These are phyloP conservation scores for Endothia cerciana DNA, from an alignment of 2,329 filamentous ascomycete genomes.

Conservation along the genomic window DNA sequence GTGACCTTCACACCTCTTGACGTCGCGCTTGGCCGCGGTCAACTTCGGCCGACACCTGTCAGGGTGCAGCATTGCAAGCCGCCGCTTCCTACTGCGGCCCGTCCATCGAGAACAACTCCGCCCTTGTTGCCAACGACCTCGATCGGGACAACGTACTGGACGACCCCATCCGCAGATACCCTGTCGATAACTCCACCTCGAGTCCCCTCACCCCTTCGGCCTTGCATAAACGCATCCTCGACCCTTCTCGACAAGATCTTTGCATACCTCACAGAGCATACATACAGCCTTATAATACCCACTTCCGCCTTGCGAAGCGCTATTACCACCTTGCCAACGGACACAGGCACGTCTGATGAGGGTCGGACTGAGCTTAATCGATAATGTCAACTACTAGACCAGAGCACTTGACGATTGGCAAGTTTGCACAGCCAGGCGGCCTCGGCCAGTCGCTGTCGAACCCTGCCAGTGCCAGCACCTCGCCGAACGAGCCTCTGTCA, in stretches of 20 bases:
- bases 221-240: conserved; percentile 14
- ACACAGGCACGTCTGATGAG: conserved; percentile 45
- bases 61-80: not conserved
- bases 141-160: not conserved
- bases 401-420: conserved; percentile 85
- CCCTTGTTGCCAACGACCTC: not conserved
- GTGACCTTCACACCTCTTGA: conserved; percentile 17
- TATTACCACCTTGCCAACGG: conserved; percentile 15
- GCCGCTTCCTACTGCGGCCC: conserved; percentile 12
- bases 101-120: conserved; percentile 13
- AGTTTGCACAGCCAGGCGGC: conserved; percentile 64
- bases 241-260: conserved; percentile 21
- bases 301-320: conserved; percentile 21
- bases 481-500: conserved; percentile 74
- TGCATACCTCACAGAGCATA: conserved; percentile 25
- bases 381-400: conserved; percentile 92
- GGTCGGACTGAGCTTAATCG: conserved; percentile 66
- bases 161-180: conserved; percentile 5
- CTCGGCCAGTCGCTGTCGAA: conserved; percentile 29
- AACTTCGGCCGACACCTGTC: conserved; percentile 13
- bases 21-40: conserved; percentile 23
- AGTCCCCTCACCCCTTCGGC: conserved; percentile 5
- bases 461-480: conserved; percentile 76
- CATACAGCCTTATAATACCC: conserved; percentile 24
- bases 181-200: conserved; percentile 10